Base-by-base conservation (phyloP, 2,329 filamentous ascomycete genomes). In the Arthrobotrys entomopaga region DNA sequence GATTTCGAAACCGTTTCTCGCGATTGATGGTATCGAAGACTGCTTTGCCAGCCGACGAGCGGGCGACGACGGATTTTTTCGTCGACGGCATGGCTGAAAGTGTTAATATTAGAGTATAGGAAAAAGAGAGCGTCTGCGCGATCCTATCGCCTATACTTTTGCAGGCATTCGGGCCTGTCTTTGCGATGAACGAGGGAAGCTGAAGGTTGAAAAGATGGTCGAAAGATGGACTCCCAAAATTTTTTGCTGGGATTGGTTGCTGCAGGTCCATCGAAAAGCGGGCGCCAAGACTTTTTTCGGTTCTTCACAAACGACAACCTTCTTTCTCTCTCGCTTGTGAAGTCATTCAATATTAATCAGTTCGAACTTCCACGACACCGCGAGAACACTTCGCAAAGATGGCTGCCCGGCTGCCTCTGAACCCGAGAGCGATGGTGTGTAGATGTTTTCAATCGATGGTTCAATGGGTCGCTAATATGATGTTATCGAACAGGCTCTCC, bases 1-100 rank as follows among this genome's bases (percentile, higher is more conserved):
- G 94, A 78, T 96, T 89, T 79, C 88, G 86, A 82, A 99, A 99
- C 20, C 99, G 90, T 60, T 91, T 87, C 80, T 99, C 92, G 79
- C 94, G 90, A 72, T 92, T 89, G 72, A 93, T 83, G 2, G 92
- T 96, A 81, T 97, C 87, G 83, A 91, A 98, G 43, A 67, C 70
- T 15, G 70, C 70, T 43, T 74, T 61, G 40, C 70, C 70, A 50
- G 70, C 70, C 63, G 70, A 74, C 43, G 70, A 74, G 57, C 70
- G 70, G 26, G 70, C 16, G 63, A 67, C 70, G 22, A 67, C 52
- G 5, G 70, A 74, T 58, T 74, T 74, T 64, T 60, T 61, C 22
- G 63, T 74, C 42, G 70, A 64, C 63, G 70, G 70, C 70, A 74
- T 74, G 63, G 50, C 59, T 61, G 29, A 29, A 34, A 22, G 40